Evolutionary conservation across 1,139 yeast species (phyloP).

Genomic region (Geotrichum aggregatum): DNA sequence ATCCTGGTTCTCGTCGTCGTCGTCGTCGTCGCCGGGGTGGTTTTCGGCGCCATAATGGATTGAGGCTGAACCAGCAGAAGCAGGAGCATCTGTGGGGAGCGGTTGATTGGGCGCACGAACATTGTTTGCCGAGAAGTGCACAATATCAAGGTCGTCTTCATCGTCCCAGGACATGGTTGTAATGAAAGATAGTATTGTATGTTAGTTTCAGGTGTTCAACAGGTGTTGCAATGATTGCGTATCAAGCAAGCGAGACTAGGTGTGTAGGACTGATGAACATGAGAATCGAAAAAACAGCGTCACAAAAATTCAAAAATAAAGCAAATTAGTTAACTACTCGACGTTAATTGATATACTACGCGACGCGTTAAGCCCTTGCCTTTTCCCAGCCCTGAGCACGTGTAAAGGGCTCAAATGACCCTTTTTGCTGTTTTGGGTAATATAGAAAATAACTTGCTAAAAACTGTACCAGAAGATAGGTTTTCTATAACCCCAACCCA

Average conservation of each 20-base stretch:
- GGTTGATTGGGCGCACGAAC: neutral
- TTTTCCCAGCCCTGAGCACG: no score
- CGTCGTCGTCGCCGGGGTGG: neutral
- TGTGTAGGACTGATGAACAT: no score
- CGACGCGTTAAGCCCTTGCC: no score
- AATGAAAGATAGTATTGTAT: no score
- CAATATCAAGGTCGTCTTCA: conserved; percentile 15
- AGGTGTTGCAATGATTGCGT: neutral
- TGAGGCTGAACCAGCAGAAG: neutral
- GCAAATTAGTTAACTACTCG: no score
- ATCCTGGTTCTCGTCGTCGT: conserved; percentile 8
- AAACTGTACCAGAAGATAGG: neutral
- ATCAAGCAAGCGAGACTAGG: neutral
- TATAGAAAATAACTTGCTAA: neutral
- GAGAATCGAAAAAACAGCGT: no score
- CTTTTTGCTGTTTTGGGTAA: neutral
- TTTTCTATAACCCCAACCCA: neutral
- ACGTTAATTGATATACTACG: no score
- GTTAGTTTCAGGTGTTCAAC: no score
- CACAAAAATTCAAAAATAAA: no score
- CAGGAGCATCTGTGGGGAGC: neutral
- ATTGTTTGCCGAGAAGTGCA: conserved; percentile 5
- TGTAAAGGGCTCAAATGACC: no score
- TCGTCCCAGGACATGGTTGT: conserved; percentile 19
- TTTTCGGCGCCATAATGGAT: neutral